These are phyloP conservation scores for Populus tremula DNA, from an alignment of 345 rosid species.

Conservation along the genomic window DNA sequence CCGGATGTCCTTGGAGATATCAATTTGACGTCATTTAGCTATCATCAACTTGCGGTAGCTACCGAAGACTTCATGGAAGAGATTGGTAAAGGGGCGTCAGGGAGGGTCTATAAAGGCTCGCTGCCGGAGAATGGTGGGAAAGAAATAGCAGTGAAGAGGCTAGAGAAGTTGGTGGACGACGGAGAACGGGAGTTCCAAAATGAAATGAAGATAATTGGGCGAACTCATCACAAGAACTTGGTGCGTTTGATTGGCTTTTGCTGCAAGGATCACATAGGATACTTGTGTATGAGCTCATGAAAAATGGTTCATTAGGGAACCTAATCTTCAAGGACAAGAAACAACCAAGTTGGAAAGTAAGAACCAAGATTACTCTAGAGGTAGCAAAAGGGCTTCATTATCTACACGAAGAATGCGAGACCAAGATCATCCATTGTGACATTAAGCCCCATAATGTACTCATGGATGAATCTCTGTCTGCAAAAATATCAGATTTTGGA, in stretches of 20 bases:
- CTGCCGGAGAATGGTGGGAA: not conserved
- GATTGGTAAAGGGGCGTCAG: not conserved
- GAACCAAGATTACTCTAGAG: not conserved
- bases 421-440: conserved; percentile 17
- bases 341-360: not conserved
- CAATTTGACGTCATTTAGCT: not conserved
- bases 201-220: not conserved
- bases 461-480: not conserved
- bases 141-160: conserved; percentile 2
- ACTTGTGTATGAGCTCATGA: not conserved
- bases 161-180: not conserved
- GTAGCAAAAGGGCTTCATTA: conserved; percentile 3
- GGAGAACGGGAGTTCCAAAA: not conserved
- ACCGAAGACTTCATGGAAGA: not conserved
- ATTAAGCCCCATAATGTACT: conserved; percentile 12
- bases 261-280: not conserved
- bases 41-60: not conserved
- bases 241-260: not conserved
- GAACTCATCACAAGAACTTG: not conserved
- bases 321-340: not conserved
- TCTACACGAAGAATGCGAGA: conserved; percentile 16
- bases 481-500: conserved; percentile 12
- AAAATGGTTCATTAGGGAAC: not conserved
- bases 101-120: not conserved
- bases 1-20: not conserved